A percentile compares a stretch with the other conserved stretches of the same genome.
Conservation (phyloP, 371 early-diverging fungal species). For the Umbelopsis sp. region DNA sequence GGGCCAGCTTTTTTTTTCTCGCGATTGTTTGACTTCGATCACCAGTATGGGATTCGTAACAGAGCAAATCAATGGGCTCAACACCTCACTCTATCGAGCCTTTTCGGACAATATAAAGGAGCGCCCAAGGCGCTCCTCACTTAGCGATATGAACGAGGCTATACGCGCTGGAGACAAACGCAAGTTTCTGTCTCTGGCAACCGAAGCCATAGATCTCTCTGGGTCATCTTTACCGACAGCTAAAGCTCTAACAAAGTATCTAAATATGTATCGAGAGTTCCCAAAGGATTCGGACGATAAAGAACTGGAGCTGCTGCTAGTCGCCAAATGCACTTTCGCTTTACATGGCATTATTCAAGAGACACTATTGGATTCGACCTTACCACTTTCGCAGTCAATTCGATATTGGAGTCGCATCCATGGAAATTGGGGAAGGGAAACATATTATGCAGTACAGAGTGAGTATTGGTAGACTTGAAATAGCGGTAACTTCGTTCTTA, state of each 20-base stretch:
- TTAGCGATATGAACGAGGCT: constrained; percentile 20
- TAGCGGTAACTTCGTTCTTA: neutral
- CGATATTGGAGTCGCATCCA: constrained; percentile 72
- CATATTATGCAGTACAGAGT: constrained; percentile 66
- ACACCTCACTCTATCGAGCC: constrained; percentile 20
- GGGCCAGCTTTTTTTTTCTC: neutral
- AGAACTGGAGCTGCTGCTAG: constrained; percentile 54
- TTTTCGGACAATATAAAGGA: constrained; percentile 21
- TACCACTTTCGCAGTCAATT: constrained; percentile 68
- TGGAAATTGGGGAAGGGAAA: constrained; percentile 47
- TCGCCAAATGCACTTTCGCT: constrained; percentile 59
- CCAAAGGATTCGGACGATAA: constrained; percentile 19
- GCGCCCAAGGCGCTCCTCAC: constrained; percentile 9
- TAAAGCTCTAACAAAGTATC: constrained; percentile 28
- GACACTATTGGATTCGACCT: constrained; percentile 61
- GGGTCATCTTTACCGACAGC: constrained; percentile 23
- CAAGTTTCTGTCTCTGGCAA: constrained; percentile 34
- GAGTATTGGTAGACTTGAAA: constrained; percentile 19
- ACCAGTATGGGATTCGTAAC: constrained; percentile 23
- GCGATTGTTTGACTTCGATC: neutral
- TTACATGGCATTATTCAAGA: constrained; percentile 68
- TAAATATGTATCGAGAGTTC: neutral
- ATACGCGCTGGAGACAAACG: constrained; percentile 23
- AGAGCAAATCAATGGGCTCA: constrained; percentile 27
- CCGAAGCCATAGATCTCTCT: constrained; percentile 36